A percentile compares a stretch with the other conserved stretches of the same genome.
These are phyloP conservation scores for Zygosaccharomyces rouxii DNA, from an alignment of 805 yeast genomes.

Conservation along the genomic window DNA sequence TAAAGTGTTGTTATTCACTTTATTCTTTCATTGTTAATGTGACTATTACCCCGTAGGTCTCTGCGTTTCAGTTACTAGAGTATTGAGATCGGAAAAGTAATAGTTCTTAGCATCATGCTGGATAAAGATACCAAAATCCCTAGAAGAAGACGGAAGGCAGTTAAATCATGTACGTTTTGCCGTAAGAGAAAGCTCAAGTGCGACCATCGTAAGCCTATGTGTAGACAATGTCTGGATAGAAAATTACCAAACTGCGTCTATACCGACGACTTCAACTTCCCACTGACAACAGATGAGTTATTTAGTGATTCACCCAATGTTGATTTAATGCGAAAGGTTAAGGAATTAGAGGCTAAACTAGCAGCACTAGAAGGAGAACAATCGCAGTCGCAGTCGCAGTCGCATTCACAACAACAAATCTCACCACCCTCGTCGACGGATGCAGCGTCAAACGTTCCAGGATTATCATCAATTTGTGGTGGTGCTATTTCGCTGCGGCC, in stretches of 20 bases:
- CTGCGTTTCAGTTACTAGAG: too few relatives aligned
- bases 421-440: not conserved
- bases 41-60: not conserved
- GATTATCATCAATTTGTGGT: not conserved
- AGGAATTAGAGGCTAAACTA: conserved; percentile 18
- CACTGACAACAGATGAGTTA: conserved; percentile 21
- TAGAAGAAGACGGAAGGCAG: conserved; percentile 27
- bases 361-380: not conserved
- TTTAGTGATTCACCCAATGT: conserved; percentile 25
- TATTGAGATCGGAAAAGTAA: too few relatives aligned
- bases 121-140: conserved; percentile 5
- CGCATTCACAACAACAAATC: not conserved
- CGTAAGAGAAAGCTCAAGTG: conserved; percentile 62
- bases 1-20: too few relatives aligned
- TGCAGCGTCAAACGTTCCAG: not conserved
- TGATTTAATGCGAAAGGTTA: conserved; percentile 21
- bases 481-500: not conserved
- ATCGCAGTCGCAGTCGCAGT: not conserved
- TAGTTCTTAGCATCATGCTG: not conserved
- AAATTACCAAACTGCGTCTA: conserved; percentile 28
- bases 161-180: conserved; percentile 50
- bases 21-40: too few relatives aligned
- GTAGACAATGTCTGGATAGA: conserved; percentile 41
- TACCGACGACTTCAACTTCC: conserved; percentile 21
- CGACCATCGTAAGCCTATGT: conserved; percentile 46